Percentiles rank a stretch among this genome's conserved stretches.
Conservation (phyloP, 495 filamentous ascomycete genomes). For the Penicillium fimorum region DNA sequence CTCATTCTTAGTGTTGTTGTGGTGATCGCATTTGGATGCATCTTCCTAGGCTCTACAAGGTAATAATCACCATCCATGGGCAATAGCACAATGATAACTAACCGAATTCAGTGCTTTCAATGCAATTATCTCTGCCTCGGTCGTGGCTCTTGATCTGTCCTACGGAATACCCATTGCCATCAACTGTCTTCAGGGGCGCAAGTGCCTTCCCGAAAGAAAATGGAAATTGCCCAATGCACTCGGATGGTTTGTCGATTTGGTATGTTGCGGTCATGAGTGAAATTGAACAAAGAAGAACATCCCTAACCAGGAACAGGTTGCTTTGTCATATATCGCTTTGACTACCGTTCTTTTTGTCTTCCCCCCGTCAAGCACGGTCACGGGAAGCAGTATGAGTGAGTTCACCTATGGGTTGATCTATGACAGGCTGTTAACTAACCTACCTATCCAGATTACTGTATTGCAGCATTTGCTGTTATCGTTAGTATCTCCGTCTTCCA, state of each 20-base stretch:
- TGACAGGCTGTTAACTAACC: neutral
- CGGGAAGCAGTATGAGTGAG: conserved; percentile 66
- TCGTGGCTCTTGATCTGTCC: conserved; percentile 66
- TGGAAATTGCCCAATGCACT: conserved; percentile 56
- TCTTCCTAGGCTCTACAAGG: conserved; percentile 69
- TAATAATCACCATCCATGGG: conserved; percentile 2
- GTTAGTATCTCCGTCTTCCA: conserved; percentile 60
- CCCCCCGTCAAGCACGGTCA: conserved; percentile 62
- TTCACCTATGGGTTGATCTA: neutral
- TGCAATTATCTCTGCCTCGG: conserved; percentile 67
- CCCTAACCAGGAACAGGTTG: conserved; percentile 41
- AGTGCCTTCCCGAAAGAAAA: conserved; percentile 55
- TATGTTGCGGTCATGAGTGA: conserved; percentile 29
- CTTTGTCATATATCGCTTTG: conserved; percentile 60
- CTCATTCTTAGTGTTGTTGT: conserved; percentile 60
- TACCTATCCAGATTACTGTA: conserved; percentile 52
- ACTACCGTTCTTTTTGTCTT: conserved; percentile 73
- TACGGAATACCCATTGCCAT: conserved; percentile 69
- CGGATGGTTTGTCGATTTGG: conserved; percentile 62
- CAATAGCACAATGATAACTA: neutral
- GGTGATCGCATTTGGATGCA: conserved; percentile 65
- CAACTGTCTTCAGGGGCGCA: conserved; percentile 61
- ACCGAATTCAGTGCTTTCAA: conserved; percentile 40
- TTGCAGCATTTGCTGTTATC: conserved; percentile 69
- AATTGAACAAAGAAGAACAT: conserved; percentile 17